Evolutionary conservation across 805 yeast species (phyloP).

Genomic region (Saturnispora zaruensis): DNA sequence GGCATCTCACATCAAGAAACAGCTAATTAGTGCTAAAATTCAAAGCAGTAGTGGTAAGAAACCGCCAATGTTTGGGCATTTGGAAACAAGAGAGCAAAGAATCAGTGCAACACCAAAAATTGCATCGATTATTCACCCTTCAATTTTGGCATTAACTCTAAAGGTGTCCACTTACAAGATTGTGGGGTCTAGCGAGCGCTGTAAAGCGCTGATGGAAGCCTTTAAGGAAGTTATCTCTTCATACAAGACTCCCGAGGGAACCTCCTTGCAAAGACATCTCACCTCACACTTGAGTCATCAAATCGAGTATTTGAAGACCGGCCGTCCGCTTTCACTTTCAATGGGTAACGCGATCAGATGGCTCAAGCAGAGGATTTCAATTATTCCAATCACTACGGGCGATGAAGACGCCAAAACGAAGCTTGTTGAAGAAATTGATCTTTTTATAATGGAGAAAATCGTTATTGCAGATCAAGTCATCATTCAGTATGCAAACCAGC

Average conservation of each 20-base stretch:
- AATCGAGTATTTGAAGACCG: slow-evolving; percentile 82
- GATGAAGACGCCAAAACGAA: slow-evolving; percentile 61
- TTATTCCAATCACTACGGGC: slow-evolving; percentile 61
- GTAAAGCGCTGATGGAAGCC: slow-evolving; percentile 75
- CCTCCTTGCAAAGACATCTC: slow-evolving; percentile 78
- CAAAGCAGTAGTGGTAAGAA: slow-evolving; percentile 37
- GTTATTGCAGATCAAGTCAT: slow-evolving; percentile 78
- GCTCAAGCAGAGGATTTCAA: slow-evolving; percentile 89
- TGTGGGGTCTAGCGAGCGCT: slow-evolving; percentile 84
- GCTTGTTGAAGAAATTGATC: slow-evolving; percentile 62
- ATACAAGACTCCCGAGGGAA: slow-evolving; percentile 77
- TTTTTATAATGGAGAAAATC: slow-evolving; percentile 75
- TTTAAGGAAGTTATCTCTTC: slow-evolving; percentile 74
- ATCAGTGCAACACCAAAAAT: slow-evolving; percentile 47
- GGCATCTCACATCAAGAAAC: slow-evolving; percentile 44
- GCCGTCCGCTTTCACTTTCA: slow-evolving; percentile 83
- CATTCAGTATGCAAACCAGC: slow-evolving; percentile 68
- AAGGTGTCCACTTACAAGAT: slow-evolving; percentile 76
- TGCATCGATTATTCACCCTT: slow-evolving; percentile 76
- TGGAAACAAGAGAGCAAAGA: slow-evolving; percentile 74
- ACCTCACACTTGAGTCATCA: slow-evolving; percentile 85
- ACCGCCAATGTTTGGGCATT: slow-evolving; percentile 66
- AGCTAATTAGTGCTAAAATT: slow-evolving; percentile 42
- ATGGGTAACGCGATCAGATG: slow-evolving; percentile 98
- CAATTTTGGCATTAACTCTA: slow-evolving; percentile 67